These are phyloP conservation scores for Castanea sativa DNA, from an alignment of 306 rosid species.

Conservation along the genomic window DNA sequence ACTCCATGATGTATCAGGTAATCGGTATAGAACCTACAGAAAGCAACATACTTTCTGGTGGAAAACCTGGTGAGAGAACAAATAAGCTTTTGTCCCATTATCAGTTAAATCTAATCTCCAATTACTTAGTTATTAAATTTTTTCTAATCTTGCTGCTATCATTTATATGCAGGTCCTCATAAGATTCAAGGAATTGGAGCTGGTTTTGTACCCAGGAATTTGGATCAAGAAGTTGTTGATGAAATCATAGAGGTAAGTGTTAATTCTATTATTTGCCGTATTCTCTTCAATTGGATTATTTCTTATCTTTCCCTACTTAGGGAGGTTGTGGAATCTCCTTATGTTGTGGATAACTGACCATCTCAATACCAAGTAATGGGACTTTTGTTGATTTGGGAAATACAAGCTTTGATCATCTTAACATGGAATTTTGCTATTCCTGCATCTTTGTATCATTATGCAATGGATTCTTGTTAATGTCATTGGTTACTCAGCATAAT, in stretches of 20 bases:
- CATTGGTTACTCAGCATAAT: not conserved
- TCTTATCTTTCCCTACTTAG: not conserved
- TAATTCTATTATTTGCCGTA: not conserved
- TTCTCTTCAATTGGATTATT: not conserved
- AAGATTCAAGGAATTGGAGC: constrained; percentile 99
- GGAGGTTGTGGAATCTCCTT: not conserved
- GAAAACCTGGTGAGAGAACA: constrained; percentile 82
- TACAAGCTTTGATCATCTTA: constrained; percentile 5
- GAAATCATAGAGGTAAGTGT: constrained; percentile 73
- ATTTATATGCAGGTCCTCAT: constrained; percentile 80
- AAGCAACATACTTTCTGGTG: constrained; percentile 95
- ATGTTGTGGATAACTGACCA: not conserved
- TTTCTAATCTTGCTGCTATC: constrained; percentile 20
- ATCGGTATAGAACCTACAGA: constrained; percentile 91
- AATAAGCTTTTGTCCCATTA: constrained; percentile 21
- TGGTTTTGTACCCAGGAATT: constrained; percentile 95
- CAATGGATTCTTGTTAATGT: no score
- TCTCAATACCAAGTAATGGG: constrained; percentile 7
- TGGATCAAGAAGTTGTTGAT: constrained; percentile 78
- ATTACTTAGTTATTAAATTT: not conserved
- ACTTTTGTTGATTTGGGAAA: not conserved
- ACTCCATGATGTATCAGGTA: constrained; percentile 49
- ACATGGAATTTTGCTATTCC: not conserved
- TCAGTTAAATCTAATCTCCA: constrained; percentile 11
- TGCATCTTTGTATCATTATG: not conserved